A percentile compares a stretch with the other conserved stretches of the same genome.
Conservation (phyloP, 441 rosid species). For the Populus hybrid region DNA sequence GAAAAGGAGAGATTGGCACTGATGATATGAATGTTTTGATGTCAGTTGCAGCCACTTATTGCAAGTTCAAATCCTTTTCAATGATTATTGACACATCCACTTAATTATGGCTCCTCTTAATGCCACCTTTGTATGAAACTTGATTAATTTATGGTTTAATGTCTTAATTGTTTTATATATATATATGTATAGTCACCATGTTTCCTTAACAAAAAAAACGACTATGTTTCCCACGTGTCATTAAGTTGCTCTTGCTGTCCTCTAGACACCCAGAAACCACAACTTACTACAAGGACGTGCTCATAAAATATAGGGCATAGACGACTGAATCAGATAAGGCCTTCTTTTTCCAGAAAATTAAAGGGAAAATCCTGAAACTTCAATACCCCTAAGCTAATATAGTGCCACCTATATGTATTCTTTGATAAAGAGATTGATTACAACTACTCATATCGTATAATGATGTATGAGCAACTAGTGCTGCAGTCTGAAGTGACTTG, state of each 20-base stretch:
- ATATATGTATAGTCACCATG: neutral
- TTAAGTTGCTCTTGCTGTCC: neutral
- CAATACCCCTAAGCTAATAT: neutral
- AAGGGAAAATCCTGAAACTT: neutral
- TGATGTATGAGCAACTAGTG: neutral
- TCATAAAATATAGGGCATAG: conserved; percentile 3
- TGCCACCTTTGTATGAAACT: neutral
- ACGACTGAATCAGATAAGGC: neutral
- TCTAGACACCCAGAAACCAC: neutral
- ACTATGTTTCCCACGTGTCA: neutral
- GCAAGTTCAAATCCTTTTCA: too few species aligned
- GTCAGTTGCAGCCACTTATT: too few species aligned
- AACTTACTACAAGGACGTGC: neutral
- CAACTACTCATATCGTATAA: neutral
- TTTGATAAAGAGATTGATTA: neutral
- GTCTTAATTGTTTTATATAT: too few species aligned
- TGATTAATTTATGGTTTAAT: neutral
- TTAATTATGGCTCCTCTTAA: too few species aligned
- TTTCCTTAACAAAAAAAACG: neutral
- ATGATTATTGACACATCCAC: too few species aligned
- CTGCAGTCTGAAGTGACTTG: too few species aligned
- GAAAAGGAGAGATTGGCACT: neutral
- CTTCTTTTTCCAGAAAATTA: neutral
- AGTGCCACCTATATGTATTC: neutral
- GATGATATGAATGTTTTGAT: too few species aligned